Conservation (phyloP, 2,329 filamentous ascomycete species). For the Neurospora sp. region DNA sequence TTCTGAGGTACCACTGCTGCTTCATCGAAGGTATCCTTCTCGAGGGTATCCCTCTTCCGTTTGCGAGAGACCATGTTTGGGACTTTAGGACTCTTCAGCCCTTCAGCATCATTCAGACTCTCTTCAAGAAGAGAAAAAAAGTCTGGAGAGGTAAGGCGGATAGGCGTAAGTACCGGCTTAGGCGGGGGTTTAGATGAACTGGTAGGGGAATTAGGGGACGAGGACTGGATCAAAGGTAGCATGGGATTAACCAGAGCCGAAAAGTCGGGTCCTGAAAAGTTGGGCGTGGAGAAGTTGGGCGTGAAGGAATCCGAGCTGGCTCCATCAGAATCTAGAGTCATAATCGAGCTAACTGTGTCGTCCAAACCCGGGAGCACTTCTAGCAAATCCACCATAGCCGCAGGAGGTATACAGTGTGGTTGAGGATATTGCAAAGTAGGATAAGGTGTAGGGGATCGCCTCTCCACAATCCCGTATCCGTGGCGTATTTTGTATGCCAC, state of each 20-base stretch:
- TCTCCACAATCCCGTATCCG: neutral
- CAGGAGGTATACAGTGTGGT: neutral
- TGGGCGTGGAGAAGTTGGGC: neutral
- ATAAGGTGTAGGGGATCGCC: neutral
- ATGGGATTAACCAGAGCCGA: neutral
- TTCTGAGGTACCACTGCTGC: too few species aligned
- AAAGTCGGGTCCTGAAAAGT: neutral
- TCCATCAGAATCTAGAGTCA: neutral
- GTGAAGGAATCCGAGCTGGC: neutral
- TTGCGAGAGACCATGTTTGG: neutral
- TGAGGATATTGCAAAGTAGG: neutral
- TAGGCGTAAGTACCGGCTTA: neutral
- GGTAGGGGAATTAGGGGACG: neutral
- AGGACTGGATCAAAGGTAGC: neutral
- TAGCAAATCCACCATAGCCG: neutral
- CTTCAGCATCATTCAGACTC: neutral
- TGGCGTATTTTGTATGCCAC: neutral
- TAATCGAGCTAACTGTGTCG: neutral
- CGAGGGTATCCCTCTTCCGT: neutral
- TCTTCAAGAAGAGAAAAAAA: neutral
- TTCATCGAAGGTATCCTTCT: too few species aligned
- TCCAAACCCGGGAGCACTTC: neutral
- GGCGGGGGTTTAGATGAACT: too few species aligned
- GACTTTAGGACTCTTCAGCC: neutral
- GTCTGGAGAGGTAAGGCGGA: neutral